A percentile compares a stretch with the other conserved stretches of the same genome.
Conservation (phyloP, 208 protist genomes). For the Novymonas esmeraldas region DNA sequence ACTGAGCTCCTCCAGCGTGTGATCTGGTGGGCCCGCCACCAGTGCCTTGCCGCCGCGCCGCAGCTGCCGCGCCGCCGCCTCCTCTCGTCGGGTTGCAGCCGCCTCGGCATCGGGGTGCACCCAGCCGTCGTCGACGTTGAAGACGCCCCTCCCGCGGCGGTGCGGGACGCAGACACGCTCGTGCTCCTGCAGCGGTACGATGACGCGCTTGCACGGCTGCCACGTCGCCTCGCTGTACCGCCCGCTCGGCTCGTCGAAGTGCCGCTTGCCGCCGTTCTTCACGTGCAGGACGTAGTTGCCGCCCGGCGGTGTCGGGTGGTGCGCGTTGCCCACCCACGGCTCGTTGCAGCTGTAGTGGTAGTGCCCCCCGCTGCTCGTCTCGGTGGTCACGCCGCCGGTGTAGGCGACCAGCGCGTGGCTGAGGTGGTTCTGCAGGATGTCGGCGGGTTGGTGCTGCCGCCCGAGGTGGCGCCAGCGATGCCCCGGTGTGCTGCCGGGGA, state of each 20-base stretch:
- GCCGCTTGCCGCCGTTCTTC: slow-evolving; percentile 66
- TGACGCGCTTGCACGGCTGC: slow-evolving; percentile 32
- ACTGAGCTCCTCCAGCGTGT: slow-evolving; percentile 59
- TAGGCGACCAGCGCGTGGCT: slow-evolving; percentile 45
- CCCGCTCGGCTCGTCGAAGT: slow-evolving; percentile 61
- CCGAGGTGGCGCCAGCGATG: slow-evolving; percentile 46
- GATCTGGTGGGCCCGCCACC: slow-evolving; percentile 50
- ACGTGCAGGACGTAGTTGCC: slow-evolving; percentile 66
- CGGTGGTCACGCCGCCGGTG: slow-evolving; percentile 13
- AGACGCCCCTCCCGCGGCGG: slow-evolving; percentile 33
- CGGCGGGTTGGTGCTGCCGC: slow-evolving; percentile 47
- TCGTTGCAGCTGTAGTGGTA: not conserved
- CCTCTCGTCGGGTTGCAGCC: slow-evolving; percentile 16
- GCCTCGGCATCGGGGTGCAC: slow-evolving; percentile 33
- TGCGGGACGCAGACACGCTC: slow-evolving; percentile 7
- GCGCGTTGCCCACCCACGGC: slow-evolving; percentile 16
- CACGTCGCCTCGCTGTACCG: slow-evolving; percentile 33
- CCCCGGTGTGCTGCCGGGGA: slow-evolving; percentile 70
- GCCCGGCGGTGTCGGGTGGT: slow-evolving; percentile 22
- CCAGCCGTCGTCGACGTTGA: slow-evolving; percentile 27
- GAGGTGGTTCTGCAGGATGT: slow-evolving; percentile 47
- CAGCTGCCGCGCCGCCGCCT: slow-evolving; percentile 12
- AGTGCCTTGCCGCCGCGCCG: slow-evolving; percentile 43
- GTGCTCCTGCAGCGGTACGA: slow-evolving; percentile 15
- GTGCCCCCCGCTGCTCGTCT: not conserved